A percentile compares a stretch with the other conserved stretches of the same genome.
phyloP scores from a whole-genome alignment of 345 rosid species.

The Salix viminalis region DNA sequence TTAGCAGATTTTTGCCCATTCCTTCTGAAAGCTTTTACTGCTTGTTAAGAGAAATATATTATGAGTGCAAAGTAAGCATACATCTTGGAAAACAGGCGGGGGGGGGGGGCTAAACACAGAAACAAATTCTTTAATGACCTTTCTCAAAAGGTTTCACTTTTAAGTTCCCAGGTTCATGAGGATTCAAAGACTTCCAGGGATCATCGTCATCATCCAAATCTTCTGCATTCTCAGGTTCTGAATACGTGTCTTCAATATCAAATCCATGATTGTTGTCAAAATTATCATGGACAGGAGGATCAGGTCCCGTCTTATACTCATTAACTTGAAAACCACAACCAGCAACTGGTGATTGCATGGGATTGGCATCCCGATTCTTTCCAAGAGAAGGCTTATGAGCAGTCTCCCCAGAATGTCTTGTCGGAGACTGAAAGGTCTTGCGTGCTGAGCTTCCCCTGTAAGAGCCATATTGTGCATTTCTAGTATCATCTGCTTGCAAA shows the following conservation, averaged over 20 bases:
- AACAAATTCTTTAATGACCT: slow-evolving; percentile 40
- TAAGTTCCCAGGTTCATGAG: slow-evolving; percentile 86
- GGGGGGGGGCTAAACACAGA: neutral
- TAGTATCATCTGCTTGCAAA: slow-evolving; percentile 36
- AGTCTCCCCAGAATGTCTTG: slow-evolving; percentile 56
- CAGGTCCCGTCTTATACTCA: slow-evolving; percentile 25
- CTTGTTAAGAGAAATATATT: slow-evolving; percentile 17
- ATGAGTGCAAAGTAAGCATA: slow-evolving; percentile 15
- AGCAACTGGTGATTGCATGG: slow-evolving; percentile 37
- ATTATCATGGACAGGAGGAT: slow-evolving; percentile 30
- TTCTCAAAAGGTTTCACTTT: slow-evolving; percentile 79
- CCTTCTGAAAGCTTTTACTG: slow-evolving; percentile 68
- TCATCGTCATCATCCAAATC: slow-evolving; percentile 64
- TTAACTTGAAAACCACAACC: slow-evolving; percentile 35
- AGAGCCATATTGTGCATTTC: slow-evolving; percentile 42
- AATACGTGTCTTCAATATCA: slow-evolving; percentile 47
- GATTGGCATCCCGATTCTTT: slow-evolving; percentile 46
- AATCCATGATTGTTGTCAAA: slow-evolving; percentile 37
- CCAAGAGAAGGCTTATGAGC: slow-evolving; percentile 50
- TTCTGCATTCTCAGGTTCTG: slow-evolving; percentile 45
- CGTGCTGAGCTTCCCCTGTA: slow-evolving; percentile 40
- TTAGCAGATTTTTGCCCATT: slow-evolving; percentile 29
- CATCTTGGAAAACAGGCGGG: slow-evolving; percentile 1
- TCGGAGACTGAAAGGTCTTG: slow-evolving; percentile 57
- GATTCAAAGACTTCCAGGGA: slow-evolving; percentile 94